Base-by-base conservation (phyloP, 768 basidiomycete species). In the Rhizopogon rudus region DNA sequence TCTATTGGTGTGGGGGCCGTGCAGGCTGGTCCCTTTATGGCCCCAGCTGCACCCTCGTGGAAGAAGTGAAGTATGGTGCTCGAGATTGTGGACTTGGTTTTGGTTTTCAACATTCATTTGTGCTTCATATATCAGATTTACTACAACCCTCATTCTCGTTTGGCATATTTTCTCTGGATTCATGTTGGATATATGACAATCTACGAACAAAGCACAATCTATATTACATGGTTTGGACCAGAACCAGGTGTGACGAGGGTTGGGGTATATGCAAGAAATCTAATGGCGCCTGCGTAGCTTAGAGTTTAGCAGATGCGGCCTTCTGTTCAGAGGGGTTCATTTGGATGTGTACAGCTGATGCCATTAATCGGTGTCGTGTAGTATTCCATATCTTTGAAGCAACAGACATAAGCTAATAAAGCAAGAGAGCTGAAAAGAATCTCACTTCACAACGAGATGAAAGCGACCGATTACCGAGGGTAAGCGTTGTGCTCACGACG, bases 261-360 rank as follows among this genome's bases (percentile, higher is more conserved):
- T 48, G 20, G 5, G 17, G 20, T 33, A 12, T 17, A 14, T 35
- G 31, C 31, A 33, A 10, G 31, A 10, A 9, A 9, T 9, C 8
- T 3, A 33, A 33, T 33, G 10, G 31, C 9, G 31, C 31, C 10
- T 33, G 10, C 10, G 7, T 33, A 33, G 31, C 31, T 67, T 49
- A 66, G 17, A 62, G 64, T 40, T 63, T 67, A 51, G 55, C 61
- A 9, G 51, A n/a, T 7, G 16, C 22, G 22, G 22, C 35, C 10
- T 16, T 54, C 39, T 55, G 48, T 16, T 44, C 9, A 9, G 80
- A 79, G 1, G 81, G 75, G 25, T 68, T 62, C 81, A 83, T 82
- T 57, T 81, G 83, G 52, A 78, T 73, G 45, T 83, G 81, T 1
- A 77, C 73, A 1, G 79, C 82, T 1, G 82, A 82, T 5, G 76